Conservation (phyloP, 495 filamentous ascomycete genomes). For the Annulohypoxylon stygium region DNA sequence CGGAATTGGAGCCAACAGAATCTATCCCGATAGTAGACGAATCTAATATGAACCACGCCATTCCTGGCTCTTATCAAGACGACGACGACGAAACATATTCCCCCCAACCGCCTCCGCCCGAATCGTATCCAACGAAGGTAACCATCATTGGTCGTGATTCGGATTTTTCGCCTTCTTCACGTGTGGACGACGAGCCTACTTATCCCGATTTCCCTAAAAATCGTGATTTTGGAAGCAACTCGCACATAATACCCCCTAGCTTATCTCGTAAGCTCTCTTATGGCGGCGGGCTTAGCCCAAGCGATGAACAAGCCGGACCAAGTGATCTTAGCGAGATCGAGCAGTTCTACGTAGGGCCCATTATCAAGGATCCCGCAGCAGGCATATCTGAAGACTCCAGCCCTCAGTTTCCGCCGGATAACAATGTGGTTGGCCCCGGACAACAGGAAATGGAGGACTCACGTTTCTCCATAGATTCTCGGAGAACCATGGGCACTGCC, state of each 20-base stretch:
- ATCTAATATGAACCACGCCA: conserved; percentile 37
- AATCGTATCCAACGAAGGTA: conserved; percentile 58
- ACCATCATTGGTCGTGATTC: conserved; percentile 59
- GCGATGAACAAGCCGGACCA: conserved; percentile 40
- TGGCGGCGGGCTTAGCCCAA: conserved; percentile 8
- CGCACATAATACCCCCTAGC: conserved; percentile 22
- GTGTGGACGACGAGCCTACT: conserved; percentile 36
- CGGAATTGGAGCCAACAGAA: conserved; percentile 24
- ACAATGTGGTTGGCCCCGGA: conserved; percentile 20
- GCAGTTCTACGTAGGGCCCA: conserved; percentile 47
- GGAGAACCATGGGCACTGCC: conserved; percentile 47
- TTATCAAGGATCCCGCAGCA: conserved; percentile 40
- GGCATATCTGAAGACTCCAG: conserved; percentile 32
- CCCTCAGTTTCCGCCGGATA: conserved; percentile 22
- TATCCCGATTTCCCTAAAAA: conserved; percentile 9
- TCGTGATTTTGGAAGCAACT: conserved; percentile 18
- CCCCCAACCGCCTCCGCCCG: conserved; percentile 53
- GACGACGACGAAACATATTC: conserved; percentile 55
- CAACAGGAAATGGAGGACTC: conserved; percentile 40
- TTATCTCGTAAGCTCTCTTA: conserved; percentile 32
- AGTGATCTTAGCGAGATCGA: conserved; percentile 48
- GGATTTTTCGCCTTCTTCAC: conserved; percentile 55
- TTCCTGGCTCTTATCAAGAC: conserved; percentile 40
- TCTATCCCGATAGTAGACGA: conserved; percentile 27
- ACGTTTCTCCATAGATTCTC: conserved; percentile 46